These are phyloP conservation scores for Zygotorulaspora mrakii DNA, from an alignment of 1,139 yeast genomes.

Conservation along the genomic window DNA sequence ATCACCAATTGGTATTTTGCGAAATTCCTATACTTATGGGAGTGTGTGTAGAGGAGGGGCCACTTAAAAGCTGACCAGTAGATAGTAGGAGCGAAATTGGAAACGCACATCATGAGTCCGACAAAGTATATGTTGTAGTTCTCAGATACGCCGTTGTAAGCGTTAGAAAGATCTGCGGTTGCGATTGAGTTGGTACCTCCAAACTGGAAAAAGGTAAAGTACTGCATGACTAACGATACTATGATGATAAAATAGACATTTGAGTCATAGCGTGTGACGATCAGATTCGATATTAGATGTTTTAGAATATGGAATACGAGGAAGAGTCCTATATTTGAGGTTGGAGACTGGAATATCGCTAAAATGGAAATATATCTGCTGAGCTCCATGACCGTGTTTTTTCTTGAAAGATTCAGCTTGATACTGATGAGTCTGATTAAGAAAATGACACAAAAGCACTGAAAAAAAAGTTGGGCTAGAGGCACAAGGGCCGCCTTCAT, in stretches of 20 bases:
- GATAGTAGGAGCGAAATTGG: conserved; percentile 82
- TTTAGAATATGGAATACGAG: conserved; percentile 45
- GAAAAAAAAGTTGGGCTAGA: conserved; percentile 34
- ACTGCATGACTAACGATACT: conserved; percentile 49
- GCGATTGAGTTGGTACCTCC: conserved; percentile 93
- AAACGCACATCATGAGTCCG: conserved; percentile 71
- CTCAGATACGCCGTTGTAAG: conserved; percentile 77
- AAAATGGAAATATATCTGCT: conserved; percentile 51
- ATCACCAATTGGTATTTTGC: conserved; percentile 19
- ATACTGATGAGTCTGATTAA: conserved; percentile 33
- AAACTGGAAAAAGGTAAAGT: conserved; percentile 75
- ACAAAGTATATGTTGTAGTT: conserved; percentile 67
- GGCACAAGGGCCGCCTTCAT: conserved; percentile 30
- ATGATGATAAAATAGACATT: conserved; percentile 19
- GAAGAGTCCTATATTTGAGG: conserved; percentile 68
- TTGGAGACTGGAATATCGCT: conserved; percentile 66
- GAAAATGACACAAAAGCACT: conserved; percentile 28
- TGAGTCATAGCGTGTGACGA: conserved; percentile 13
- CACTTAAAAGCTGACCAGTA: conserved; percentile 70
- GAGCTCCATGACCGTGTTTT: conserved; percentile 27
- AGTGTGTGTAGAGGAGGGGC: conserved; percentile 43
- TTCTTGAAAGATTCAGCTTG: conserved; percentile 8
- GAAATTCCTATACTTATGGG: conserved; percentile 32
- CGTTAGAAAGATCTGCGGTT: conserved; percentile 82
- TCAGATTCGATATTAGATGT: conserved; percentile 9